A percentile compares a stretch with the other conserved stretches of the same genome.
These are phyloP conservation scores for Mangifera indica DNA, from an alignment of 345 rosid genomes.

Conservation along the genomic window DNA sequence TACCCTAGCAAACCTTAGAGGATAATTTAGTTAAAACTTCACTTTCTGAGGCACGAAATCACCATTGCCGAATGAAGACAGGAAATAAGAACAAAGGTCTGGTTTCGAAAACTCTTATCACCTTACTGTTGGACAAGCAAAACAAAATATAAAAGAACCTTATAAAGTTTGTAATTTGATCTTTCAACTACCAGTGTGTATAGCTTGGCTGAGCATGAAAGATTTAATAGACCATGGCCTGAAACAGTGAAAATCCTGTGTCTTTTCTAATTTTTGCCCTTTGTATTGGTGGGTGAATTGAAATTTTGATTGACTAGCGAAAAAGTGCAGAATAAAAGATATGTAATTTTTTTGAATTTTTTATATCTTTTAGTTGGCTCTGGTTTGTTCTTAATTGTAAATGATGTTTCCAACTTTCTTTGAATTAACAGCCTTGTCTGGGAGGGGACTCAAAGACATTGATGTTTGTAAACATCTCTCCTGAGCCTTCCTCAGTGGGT, in stretches of 20 bases:
- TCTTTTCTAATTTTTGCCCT: neutral
- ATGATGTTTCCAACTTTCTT: constrained; percentile 19
- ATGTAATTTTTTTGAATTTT: neutral
- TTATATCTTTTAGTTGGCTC: neutral
- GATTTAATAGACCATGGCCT: neutral
- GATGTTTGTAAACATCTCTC: constrained; percentile 92
- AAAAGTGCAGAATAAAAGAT: neutral
- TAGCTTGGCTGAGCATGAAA: neutral
- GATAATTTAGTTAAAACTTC: constrained; percentile 1
- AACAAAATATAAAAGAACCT: neutral
- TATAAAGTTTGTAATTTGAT: neutral
- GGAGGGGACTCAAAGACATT: constrained; percentile 95
- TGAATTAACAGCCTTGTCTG: constrained; percentile 73
- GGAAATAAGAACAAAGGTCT: neutral
- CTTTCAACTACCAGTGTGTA: neutral
- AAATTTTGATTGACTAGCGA: neutral
- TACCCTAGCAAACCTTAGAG: neutral
- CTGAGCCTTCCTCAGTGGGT: constrained; percentile 71
- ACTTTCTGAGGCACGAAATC: neutral
- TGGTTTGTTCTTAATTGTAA: constrained; percentile 18
- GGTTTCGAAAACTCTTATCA: neutral
- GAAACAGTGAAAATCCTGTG: neutral
- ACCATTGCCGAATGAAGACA: neutral
- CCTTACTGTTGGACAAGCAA: neutral
- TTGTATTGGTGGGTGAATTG: neutral